Evolutionary conservation across 2,329 filamentous ascomycete species (phyloP).

Genomic region (Delphinella strobiligena): DNA sequence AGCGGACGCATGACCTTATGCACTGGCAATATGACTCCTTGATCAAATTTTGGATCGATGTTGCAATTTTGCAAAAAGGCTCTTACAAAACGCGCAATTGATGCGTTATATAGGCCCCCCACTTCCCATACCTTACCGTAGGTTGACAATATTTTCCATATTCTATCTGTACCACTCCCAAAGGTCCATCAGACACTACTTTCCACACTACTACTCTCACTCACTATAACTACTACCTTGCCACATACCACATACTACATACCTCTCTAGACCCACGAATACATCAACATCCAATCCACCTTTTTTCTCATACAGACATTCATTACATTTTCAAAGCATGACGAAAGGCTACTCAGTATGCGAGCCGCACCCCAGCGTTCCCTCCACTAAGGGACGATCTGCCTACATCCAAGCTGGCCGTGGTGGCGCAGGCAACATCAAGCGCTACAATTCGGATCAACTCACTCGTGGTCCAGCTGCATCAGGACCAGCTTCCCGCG

Average conservation of each 20-base stretch:
- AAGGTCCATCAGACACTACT: constrained; percentile 1
- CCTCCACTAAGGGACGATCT: constrained; percentile 21
- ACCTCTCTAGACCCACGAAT: too few relatives aligned
- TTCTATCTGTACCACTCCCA: background rate
- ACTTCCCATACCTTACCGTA: background rate
- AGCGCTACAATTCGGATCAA: constrained; percentile 42
- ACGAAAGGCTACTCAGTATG: constrained; percentile 39
- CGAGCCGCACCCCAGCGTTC: constrained; percentile 50
- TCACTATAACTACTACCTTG: constrained; percentile 9
- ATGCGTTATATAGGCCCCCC: background rate
- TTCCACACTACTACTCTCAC: constrained; percentile 5
- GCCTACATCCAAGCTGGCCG: constrained; percentile 41
- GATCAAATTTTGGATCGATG: background rate
- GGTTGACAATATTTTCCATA: constrained; percentile 1
- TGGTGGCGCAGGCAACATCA: constrained; percentile 48
- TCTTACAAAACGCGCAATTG: too few relatives aligned
- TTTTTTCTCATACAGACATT: background rate
- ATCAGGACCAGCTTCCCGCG: constrained; percentile 35
- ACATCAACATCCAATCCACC: background rate
- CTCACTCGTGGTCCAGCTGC: constrained; percentile 36
- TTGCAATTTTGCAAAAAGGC: background rate
- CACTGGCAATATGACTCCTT: background rate
- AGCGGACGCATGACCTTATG: background rate
- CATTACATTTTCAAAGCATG: constrained; percentile 9
- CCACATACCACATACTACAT: constrained; percentile 6